Evolutionary conservation across 768 basidiomycete genomes (phyloP), one percentile per base, ranked within the genome.

Genomic region (Amanita muscaria): DNA sequence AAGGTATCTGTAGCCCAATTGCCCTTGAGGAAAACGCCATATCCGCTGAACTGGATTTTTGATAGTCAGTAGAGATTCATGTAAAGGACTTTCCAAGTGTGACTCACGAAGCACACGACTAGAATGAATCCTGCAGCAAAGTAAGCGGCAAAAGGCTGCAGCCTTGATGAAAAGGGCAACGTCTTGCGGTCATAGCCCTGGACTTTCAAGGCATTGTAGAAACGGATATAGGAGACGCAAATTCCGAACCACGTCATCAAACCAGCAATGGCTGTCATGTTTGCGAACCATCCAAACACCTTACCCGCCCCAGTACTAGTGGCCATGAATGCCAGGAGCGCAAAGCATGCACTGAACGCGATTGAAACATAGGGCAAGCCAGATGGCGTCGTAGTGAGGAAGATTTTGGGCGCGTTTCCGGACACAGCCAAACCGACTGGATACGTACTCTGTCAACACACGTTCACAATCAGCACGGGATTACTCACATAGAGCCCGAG

Each of bases 201-300:
- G 2, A 58, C 77, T 58, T 83, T 81, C 65, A 85, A 56, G 47
- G 91, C 94, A n/a, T 70, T 60, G 61, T 89, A 73, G 73, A 96
- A 97, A 38, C 92, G 83, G 43, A 88, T 50, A 58, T 88, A 89
- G 11, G 83, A 83, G 42, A 88, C 29, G 43, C 67, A 72, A 58
- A 91, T 90, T 41, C 79, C 82, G 48, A 79, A 79, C 88, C 88
- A 91, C 4, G 84, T 83, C 68, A 88, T 70, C 19, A 91, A 66
- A n/a, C 79, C 79, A 24, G 72, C 68, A 22, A 74, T 61, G 31
- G 87, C 49, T 6, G 85, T 83, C 79, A 88, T 79, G 62, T 83
- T 84, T 31, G 79, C 60, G 53, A 92, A 83, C 85, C 85, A 92
- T 25, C 54, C 56, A 57, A 96, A 96, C 29, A 90, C 90, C 23